A percentile compares a stretch with the other conserved stretches of the same genome.
phyloP scores from a whole-genome alignment of 75 land plant genomes.

The Pseudotsuga menziesii region DNA sequence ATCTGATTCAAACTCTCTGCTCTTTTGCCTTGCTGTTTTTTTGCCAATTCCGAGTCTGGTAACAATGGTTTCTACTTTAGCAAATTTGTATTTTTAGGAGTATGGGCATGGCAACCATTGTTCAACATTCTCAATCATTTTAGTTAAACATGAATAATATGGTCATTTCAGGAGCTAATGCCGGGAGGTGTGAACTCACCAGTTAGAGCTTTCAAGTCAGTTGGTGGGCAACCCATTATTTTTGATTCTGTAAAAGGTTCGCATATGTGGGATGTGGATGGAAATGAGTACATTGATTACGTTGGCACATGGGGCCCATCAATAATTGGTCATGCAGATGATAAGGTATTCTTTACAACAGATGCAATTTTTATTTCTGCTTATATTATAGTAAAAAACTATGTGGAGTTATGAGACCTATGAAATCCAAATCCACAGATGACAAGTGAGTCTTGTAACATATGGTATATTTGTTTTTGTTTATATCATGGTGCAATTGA shows the following conservation, averaged over 20 bases:
- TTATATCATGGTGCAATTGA: background rate
- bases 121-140: background rate
- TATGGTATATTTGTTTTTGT: background rate
- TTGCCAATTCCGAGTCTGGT: too few relatives aligned
- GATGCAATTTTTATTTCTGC: background rate
- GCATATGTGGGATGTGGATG: constrained; percentile 86
- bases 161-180: constrained; percentile 73
- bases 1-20: too few relatives aligned
- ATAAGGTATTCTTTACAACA: constrained; percentile 47
- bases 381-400: background rate
- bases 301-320: constrained; percentile 99
- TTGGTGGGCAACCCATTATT: constrained; percentile 94
- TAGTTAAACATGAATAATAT: background rate
- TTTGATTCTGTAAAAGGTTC: constrained; percentile 96
- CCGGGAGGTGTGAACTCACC: constrained; percentile 99
- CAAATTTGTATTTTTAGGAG: too few relatives aligned
- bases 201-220: constrained; percentile 97
- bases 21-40: too few relatives aligned
- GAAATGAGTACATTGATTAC: constrained; percentile 94
- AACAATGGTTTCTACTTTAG: too few relatives aligned
- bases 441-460: constrained; percentile 52
- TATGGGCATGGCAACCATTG: background rate
- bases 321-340: constrained; percentile 97
- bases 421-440: constrained; percentile 38
- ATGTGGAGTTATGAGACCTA: background rate